Evolutionary conservation across 2,329 filamentous ascomycete species (phyloP), one percentile per base, ranked within the genome.

Genomic region (Emergomyces pasteurianus): DNA sequence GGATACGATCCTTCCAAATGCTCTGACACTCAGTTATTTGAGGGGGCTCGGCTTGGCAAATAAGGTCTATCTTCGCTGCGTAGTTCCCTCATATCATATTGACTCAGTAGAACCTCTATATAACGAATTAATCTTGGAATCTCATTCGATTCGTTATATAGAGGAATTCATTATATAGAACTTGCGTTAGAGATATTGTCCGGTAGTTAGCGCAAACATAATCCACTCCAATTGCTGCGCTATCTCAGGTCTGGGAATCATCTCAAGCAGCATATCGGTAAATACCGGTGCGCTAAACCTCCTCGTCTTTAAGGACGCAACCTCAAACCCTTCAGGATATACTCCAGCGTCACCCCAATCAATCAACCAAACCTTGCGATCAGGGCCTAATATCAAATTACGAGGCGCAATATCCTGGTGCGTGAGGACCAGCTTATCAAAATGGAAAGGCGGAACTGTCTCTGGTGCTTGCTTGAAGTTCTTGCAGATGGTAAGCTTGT

Each of bases 271-370:
- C 50, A 54, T 36, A 54, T 54, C 23, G 3, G 50, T 54, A 36
- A 54, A 54, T 54, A 14, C 50, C 9, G 50, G 50, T 31, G 50
- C 23, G 28, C 21, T 54, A 28, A 16, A 21, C 34, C 6, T 54
- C 34, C 50, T 54, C 8, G 12, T 8, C 1, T 54, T 54, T 21
- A 54, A 23, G 4, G 50, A 34, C 31, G 64, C 64, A 18, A 28
- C 66, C 59, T 67, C 66, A 57, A 68, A 65, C 16, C 43, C 66
- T 36, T 61, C 62, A 43, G 66, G 65, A 63, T 69, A 69, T 54
- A 64, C 58, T 60, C 66, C 64, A 10, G 63, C 60, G 40, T 62
- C 49, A 18, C 60, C 63, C 63, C 62, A 65, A 42, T 63, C 62
- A 58, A 63, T 60, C 58, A 65, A 49, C 60, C 60, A 60, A 26